phyloP scores from a whole-genome alignment of 129 eudicot genomes.

The Saussurea involucrata region DNA sequence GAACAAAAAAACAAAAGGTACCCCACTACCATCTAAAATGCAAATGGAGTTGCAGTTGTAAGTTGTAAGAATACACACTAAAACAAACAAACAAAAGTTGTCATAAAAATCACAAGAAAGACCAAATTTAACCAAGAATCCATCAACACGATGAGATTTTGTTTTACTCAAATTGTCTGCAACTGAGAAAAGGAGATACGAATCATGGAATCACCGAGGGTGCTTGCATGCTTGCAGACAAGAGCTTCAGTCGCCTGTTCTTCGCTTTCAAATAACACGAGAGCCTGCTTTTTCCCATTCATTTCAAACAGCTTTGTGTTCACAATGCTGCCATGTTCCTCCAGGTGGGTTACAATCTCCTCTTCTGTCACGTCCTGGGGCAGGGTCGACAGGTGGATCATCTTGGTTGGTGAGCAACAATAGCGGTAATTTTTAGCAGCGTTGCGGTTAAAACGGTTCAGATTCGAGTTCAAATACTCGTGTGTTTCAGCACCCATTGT shows the following conservation, averaged over 20 bases:
- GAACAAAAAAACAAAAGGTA: not conserved
- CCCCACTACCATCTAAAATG: conserved; percentile 10
- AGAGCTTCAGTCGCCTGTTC: conserved; percentile 93
- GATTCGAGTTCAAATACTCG: conserved; percentile 87
- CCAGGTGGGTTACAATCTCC: conserved; percentile 67
- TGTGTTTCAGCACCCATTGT: conserved; percentile 91
- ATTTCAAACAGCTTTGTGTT: conserved; percentile 74
- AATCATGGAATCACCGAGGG: conserved; percentile 67
- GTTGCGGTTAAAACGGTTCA: conserved; percentile 90
- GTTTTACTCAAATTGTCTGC: conserved; percentile 53
- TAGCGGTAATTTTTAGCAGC: conserved; percentile 93
- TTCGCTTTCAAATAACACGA: conserved; percentile 66
- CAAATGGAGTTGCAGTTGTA: not conserved
- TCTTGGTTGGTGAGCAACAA: conserved; percentile 96
- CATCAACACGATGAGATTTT: not conserved
- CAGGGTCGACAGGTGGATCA: conserved; percentile 91
- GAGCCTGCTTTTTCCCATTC: conserved; percentile 96
- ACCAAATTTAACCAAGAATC: conserved; percentile 7
- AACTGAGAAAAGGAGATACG: conserved; percentile 91
- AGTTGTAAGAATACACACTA: conserved; percentile 32
- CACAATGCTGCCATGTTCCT: conserved; percentile 77
- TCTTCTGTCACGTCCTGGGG: conserved; percentile 89
- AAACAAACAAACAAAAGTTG: conserved; percentile 15
- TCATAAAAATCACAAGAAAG: not conserved
- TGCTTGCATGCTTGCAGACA: conserved; percentile 89